Conservation (phyloP, 2,329 filamentous ascomycete species). For the Pseudocercospora ulei region DNA sequence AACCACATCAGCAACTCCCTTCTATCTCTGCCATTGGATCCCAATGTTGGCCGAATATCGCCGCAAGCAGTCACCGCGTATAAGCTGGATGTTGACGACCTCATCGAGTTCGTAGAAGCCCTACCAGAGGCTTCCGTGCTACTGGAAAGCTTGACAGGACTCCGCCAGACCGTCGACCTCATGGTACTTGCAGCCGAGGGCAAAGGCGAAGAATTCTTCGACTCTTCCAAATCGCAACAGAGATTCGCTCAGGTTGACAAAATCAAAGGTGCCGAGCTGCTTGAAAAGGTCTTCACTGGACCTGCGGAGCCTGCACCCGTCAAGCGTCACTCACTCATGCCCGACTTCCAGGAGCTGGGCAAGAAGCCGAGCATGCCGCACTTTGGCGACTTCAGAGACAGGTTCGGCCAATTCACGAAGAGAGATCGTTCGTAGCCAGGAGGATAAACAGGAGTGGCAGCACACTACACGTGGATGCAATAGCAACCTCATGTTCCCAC, state of each 20-base stretch:
- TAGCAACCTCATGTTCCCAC: too few species aligned
- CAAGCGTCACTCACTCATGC: constrained; percentile 21
- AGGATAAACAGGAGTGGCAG: too few species aligned
- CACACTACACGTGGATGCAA: too few species aligned
- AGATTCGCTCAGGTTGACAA: constrained; percentile 91
- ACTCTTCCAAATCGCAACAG: constrained; percentile 77
- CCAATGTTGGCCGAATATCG: constrained; percentile 75
- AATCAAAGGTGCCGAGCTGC: constrained; percentile 70
- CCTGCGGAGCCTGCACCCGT: constrained; percentile 12
- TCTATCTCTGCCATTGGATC: constrained; percentile 58
- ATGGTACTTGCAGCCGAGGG: constrained; percentile 65
- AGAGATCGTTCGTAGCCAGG: constrained; percentile 20
- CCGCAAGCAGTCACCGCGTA: constrained; percentile 73
- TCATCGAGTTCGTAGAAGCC: constrained; percentile 75
- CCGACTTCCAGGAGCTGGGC: constrained; percentile 22
- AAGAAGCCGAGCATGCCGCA: constrained; percentile 25
- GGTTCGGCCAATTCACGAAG: constrained; percentile 23
- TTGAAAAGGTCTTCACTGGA: constrained; percentile 62
- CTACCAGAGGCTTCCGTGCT: constrained; percentile 75
- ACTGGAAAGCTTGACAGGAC: constrained; percentile 77
- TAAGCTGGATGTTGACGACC: constrained; percentile 70
- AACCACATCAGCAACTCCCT: constrained; percentile 66
- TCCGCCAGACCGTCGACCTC: constrained; percentile 82
- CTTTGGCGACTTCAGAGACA: constrained; percentile 23
- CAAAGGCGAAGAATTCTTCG: constrained; percentile 85